Evolutionary conservation across 2,329 filamentous ascomycete genomes (phyloP), one percentile per base, ranked within the genome.

Genomic region (Elsinoe ampelina): DNA sequence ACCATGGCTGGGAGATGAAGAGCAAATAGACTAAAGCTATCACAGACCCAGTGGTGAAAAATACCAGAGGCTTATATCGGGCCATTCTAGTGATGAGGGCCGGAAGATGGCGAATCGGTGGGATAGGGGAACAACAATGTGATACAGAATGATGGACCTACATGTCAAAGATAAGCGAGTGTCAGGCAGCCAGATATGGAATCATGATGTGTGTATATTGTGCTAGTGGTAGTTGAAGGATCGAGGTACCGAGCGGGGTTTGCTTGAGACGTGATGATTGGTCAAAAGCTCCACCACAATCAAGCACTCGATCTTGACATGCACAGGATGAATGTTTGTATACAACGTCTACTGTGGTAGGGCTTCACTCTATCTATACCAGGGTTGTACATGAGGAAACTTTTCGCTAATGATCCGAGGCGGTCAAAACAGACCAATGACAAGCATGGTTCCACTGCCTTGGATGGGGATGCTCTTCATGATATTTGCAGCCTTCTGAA

Each of bases 1-100:
- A n/a, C 36, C 52, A 55, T 19, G 52, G 52, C 52, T 55, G 52
- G n/a, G 38, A n/a, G 13, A 34, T 22, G 30, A 36, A 42, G 4
- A 52, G 48, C 35, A 39, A 7, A 35, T 52, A 52, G 15, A 52
- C 19, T 17, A 52, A 19, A 39, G 48, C 32, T 45, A 45, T 26
- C 20, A 30, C 19, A 26, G 41, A 20, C 10, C 41, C 41, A 2
- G 19, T 45, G 11, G 41, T 45, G 34, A 52, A 39, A 22, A 52
- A 39, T 13, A 52, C 48, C 1, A 19, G 17, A 38, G 48, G 35
- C 32, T 36, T 32, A 34, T 20, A 52, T 7, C 22, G 17, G 10
- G 34, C n/a, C 48, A 52, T 52, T 6, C 6, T 19, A 4, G 48
- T 12, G 12, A 50, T 10, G 2, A 3, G n/a, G 1, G 35, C 20